These are phyloP conservation scores for Citrus unshiu DNA, from an alignment of 345 rosid genomes.

Conservation along the genomic window DNA sequence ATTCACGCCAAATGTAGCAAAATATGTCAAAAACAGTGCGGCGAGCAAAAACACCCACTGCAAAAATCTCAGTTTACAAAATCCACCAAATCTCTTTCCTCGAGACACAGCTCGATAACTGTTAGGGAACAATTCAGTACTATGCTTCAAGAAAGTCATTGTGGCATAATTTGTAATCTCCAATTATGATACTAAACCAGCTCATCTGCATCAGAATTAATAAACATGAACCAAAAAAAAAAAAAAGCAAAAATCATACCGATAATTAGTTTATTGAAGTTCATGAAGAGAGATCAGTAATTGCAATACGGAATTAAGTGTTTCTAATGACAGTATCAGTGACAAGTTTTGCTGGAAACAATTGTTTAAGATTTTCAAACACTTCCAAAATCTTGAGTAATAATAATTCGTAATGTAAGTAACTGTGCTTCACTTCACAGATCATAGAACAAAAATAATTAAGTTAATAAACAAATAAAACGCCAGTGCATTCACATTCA, in stretches of 20 bases:
- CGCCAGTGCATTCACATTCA: background rate
- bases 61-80: constrained; percentile 39
- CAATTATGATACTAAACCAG: constrained; percentile 3
- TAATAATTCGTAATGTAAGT: background rate
- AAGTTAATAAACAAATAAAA: background rate
- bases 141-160: constrained; percentile 20
- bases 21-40: constrained; percentile 41
- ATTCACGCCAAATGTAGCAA: constrained; percentile 47
- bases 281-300: background rate
- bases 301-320: background rate
- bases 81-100: constrained; percentile 58
- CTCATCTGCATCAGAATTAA: constrained; percentile 9
- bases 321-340: background rate
- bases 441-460: background rate
- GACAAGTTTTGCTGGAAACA: background rate
- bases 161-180: background rate
- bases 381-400: background rate
- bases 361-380: background rate
- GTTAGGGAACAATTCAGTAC: constrained; percentile 30
- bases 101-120: constrained; percentile 37
- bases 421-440: background rate
- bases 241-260: background rate
- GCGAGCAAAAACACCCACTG: constrained; percentile 42
- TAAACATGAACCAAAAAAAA: background rate
- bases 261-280: too few relatives aligned